Conservation (phyloP, 768 basidiomycete genomes). For the Sutorius australiensis region DNA sequence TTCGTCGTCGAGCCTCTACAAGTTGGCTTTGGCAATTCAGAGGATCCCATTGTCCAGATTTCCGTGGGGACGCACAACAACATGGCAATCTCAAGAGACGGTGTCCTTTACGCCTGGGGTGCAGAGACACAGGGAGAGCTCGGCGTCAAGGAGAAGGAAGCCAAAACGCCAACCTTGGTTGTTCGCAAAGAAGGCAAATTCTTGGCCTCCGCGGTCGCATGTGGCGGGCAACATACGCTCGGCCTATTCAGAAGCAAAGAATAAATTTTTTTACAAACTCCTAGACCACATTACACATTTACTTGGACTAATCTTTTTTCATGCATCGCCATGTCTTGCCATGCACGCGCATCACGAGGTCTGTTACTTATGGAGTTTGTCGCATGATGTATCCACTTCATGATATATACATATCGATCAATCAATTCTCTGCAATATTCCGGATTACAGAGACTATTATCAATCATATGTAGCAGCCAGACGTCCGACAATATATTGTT, state of each 20-base stretch:
- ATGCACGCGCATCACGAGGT: conserved; percentile 17
- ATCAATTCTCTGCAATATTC: conserved; percentile 6
- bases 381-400: conserved; percentile 14
- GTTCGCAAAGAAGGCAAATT: conserved; percentile 72
- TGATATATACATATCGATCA: conserved; percentile 11
- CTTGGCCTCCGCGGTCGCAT: conserved; percentile 48
- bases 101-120: conserved; percentile 75
- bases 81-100: conserved; percentile 61
- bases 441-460: conserved; percentile 4
- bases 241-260: conserved; percentile 67
- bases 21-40: conserved; percentile 57
- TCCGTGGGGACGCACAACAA: conserved; percentile 72
- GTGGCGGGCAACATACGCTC: conserved; percentile 77
- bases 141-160: conserved; percentile 59
- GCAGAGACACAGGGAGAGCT: conserved; percentile 76
- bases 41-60: conserved; percentile 63
- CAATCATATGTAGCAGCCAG: conserved; percentile 56
- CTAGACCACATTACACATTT: conserved; percentile 13
- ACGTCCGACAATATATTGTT: conserved; percentile 73
- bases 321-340: conserved; percentile 13
- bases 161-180: conserved; percentile 59
- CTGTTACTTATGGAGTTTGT: conserved; percentile 17
- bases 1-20: conserved; percentile 64
- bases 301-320: conserved; percentile 18
- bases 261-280: conserved; percentile 9